phyloP scores from a whole-genome alignment of 2,329 filamentous ascomycete genomes.

The Trichoderma atroviride region DNA sequence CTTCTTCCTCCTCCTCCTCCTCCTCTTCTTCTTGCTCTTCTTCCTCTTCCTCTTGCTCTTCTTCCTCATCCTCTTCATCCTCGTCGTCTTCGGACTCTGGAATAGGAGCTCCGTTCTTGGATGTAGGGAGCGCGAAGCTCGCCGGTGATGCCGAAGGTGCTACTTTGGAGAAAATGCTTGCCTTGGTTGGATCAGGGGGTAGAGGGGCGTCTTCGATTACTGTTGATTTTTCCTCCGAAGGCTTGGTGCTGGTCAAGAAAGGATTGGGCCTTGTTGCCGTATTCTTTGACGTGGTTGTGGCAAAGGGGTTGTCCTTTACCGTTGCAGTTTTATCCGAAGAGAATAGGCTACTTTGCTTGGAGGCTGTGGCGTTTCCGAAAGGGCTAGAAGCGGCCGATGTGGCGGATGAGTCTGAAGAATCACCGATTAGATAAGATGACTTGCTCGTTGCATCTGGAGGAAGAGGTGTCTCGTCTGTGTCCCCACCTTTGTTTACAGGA shows the following conservation, averaged over 20 bases:
- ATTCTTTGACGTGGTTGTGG: conserved; percentile 16
- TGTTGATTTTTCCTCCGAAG: conserved; percentile 31
- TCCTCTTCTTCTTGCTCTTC: background rate
- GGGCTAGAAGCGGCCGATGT: conserved; percentile 41
- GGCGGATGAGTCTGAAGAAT: conserved; percentile 57
- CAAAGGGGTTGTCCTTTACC: conserved; percentile 17
- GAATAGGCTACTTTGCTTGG: conserved; percentile 43
- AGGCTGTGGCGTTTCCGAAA: conserved; percentile 37
- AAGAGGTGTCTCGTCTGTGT: conserved; percentile 48
- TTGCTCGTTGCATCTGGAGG: conserved; percentile 61
- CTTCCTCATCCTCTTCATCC: conserved; percentile 24
- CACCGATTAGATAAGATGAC: conserved; percentile 51
- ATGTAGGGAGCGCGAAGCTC: conserved; percentile 40
- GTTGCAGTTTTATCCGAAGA: conserved; percentile 37
- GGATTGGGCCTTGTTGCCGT: conserved; percentile 7
- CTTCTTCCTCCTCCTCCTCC: background rate
- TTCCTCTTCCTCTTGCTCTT: background rate
- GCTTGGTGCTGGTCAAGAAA: conserved; percentile 27
- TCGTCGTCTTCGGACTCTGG: conserved; percentile 47
- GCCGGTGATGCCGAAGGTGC: conserved; percentile 47
- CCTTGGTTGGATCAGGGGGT: conserved; percentile 45
- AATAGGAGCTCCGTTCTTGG: conserved; percentile 42
- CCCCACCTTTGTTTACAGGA: conserved; percentile 44
- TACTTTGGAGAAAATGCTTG: conserved; percentile 35
- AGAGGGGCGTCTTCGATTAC: conserved; percentile 42